Evolutionary conservation across 2,329 filamentous ascomycete genomes (phyloP), one percentile per base, ranked within the genome.

Genomic region (Fusarium sp.): DNA sequence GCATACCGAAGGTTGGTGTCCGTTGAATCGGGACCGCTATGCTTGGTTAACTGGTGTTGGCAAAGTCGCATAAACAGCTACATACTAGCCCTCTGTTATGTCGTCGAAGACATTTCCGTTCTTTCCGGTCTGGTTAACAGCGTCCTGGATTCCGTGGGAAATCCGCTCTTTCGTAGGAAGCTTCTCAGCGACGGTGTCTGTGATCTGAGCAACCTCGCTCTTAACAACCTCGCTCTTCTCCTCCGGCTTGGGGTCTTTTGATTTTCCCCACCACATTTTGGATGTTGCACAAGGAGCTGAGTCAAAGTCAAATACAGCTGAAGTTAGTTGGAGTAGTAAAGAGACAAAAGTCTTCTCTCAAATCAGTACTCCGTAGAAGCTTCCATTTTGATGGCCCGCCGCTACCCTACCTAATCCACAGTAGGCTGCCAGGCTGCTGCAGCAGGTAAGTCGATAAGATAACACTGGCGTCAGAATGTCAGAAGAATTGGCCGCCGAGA

Each of bases 1-100:
- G 94, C 95, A 82, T 98, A 99, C 76, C 96, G 92, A 76, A 97
- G 84, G 73, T 90, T 91, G 73, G 90, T 92, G 57, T 98, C 93
- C 64, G 94, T 98, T 7, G 94, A 92, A 74, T 97, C 91, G 60
- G 90, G 86, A 16, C 73, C 79, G 57, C 79, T 81, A 77, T 20
- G 37, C 32, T 22, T 11, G 25, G 64, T 64, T 61, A 72, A 60
- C 42, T 45, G n/a, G n/a, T n/a, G 47, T 25, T 10, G 60, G 66
- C 54, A 63, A 40, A 51, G 25, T 42, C 22, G 20, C 42, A 64
- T 54, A 37, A 2, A 67, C 32, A 32, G 27, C 47, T 48, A 87
- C 91, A 69, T 87, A 94, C 92, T 91, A 90, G 81, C 93, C 92
- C 61, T 94, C 90, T 69, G 92, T 90, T 40, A 97, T 80, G 64